Conservation (phyloP, 1,284 basidiomycete genomes). For the Ganoderma lucidum region DNA sequence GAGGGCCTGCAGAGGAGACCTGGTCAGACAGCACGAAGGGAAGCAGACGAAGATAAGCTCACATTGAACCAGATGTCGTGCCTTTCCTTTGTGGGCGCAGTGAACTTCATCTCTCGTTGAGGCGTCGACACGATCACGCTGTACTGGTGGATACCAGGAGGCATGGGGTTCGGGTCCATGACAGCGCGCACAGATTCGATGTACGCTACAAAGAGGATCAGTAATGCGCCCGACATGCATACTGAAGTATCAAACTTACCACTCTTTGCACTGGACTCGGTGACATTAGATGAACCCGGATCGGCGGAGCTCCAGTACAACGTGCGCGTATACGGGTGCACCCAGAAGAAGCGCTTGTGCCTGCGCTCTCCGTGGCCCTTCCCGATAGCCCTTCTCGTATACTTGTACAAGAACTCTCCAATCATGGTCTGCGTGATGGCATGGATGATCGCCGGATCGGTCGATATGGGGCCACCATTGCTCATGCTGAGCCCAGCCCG, state of each 20-base stretch:
- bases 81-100: constrained; percentile 91
- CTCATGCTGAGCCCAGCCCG: constrained; percentile 44
- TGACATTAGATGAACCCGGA: constrained; percentile 87
- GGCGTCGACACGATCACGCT: constrained; percentile 94
- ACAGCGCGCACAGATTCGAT: constrained; percentile 93
- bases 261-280: constrained; percentile 95
- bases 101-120: constrained; percentile 97
- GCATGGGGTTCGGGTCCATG: constrained; percentile 92
- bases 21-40: constrained; percentile 8
- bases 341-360: constrained; percentile 98
- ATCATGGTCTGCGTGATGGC: constrained; percentile 99
- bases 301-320: constrained; percentile 97
- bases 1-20: constrained; percentile 65
- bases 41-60: constrained; percentile 38
- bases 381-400: constrained; percentile 91
- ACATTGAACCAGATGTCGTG: constrained; percentile 98
- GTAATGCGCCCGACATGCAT: constrained; percentile 15
- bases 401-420: constrained; percentile 98
- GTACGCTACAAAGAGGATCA: constrained; percentile 71
- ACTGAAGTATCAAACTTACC: constrained; percentile 63
- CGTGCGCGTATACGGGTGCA: constrained; percentile 98
- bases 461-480: constrained; percentile 50
- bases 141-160: constrained; percentile 92
- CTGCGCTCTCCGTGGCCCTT: constrained; percentile 91
- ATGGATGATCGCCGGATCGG: constrained; percentile 90